Base-by-base conservation (phyloP, 192 early-diverging fungal species). In the Backusella australiensis region DNA sequence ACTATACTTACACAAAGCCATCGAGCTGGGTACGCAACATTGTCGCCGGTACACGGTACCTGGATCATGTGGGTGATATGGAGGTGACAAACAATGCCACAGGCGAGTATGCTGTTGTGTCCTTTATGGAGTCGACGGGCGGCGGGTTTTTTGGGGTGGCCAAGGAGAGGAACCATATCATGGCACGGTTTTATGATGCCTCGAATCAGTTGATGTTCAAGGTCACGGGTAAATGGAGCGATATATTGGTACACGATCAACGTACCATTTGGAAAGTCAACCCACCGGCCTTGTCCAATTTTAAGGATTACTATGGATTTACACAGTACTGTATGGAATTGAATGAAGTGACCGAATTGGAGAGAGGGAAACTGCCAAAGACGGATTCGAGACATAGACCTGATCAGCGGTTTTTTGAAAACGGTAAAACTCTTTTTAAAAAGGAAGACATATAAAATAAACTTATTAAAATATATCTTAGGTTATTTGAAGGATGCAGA, bases 351-450 rank as follows among this genome's bases (percentile, higher is more conserved):
- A 90, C 91, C 1, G 85, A 87, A 4, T 89, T 90, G 34, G 78
- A 93, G 52, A 73, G 79, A n/a, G 77, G 75, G 7, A 69, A 85
- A 42, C 76, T 98, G 41, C 96, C 97, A 34, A 89, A 78, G 71
- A 98, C 97, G 2, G 97, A 98, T 81, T 95, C 96, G 6, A 87
- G 97, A 9, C 93, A 92, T 81, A 86, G 97, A 21, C 90, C 95
- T 21, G 97, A 98, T 82, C 97, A 69, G 12, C 11, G 35, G 8
- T 69, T 63, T 14, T 73, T 63, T 32, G 44, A 21, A 59, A 46
- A 46, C 42, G 67, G 67, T 12, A 78, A 53, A 44, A 15, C 32
- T 32, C 32, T 32, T 32, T 32, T 32, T 32, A 32, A 32, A 32
- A 32, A 3, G 32, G 32, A 32, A 32, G 32, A 32, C 32, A 32